Percentiles rank a stretch among this genome's conserved stretches.
These are phyloP conservation scores for Ogataea ramenticola DNA, from an alignment of 805 yeast genomes.

Conservation along the genomic window DNA sequence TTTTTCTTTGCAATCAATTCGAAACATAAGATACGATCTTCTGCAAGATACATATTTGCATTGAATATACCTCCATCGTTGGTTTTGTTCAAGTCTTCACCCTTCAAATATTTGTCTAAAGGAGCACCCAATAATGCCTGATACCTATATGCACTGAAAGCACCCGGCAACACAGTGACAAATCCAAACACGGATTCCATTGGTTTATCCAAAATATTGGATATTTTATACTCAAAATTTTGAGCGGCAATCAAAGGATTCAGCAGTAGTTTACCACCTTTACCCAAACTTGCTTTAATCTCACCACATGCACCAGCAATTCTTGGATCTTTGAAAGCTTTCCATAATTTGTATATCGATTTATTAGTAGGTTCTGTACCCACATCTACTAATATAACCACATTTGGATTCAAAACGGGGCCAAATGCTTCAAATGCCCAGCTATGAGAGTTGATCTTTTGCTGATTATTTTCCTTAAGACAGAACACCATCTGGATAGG, in stretches of 20 bases:
- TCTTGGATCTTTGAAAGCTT: conserved; percentile 64
- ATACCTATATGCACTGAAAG: conserved; percentile 90
- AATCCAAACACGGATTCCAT: conserved; percentile 93
- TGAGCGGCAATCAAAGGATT: conserved; percentile 96
- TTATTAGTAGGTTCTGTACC: conserved; percentile 88
- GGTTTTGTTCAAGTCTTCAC: conserved; percentile 69
- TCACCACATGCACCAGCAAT: conserved; percentile 99
- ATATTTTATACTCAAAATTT: conserved; percentile 93
- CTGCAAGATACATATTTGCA: conserved; percentile 95
- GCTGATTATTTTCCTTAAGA: conserved; percentile 79
- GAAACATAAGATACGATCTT: conserved; percentile 91
- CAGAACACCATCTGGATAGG: conserved; percentile 91
- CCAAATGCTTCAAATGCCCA: conserved; percentile 96
- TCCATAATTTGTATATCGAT: conserved; percentile 86
- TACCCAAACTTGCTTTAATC: conserved; percentile 79
- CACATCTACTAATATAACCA: conserved; percentile 81
- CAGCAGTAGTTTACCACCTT: conserved; percentile 35
- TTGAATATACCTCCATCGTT: conserved; percentile 76
- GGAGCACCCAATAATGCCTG: conserved; percentile 82
- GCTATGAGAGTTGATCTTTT: conserved; percentile 90
- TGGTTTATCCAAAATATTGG: conserved; percentile 92
- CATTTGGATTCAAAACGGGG: conserved; percentile 71
- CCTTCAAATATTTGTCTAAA: conserved; percentile 82
- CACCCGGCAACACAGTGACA: conserved; percentile 92
- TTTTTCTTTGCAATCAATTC: conserved; percentile 83